These are phyloP conservation scores for Ogataea henricii DNA, from an alignment of 805 yeast species.

Conservation along the genomic window DNA sequence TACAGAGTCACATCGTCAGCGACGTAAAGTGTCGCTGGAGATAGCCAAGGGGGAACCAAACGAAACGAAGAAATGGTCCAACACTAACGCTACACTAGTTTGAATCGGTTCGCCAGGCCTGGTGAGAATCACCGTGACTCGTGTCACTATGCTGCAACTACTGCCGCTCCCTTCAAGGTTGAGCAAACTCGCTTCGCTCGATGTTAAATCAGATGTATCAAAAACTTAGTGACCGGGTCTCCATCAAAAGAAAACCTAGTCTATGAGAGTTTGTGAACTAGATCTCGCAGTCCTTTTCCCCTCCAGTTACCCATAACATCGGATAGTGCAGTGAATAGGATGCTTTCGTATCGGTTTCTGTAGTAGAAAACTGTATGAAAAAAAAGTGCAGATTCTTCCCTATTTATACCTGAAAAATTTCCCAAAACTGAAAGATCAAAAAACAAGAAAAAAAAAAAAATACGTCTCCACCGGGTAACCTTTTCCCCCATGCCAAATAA, in stretches of 20 bases:
- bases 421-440: too few relatives aligned
- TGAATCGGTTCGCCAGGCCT: too few relatives aligned
- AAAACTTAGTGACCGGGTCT: slow-evolving; percentile 43
- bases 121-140: too few relatives aligned
- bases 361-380: slow-evolving; percentile 21
- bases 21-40: too few relatives aligned
- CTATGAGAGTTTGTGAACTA: slow-evolving; percentile 40
- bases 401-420: slow-evolving; percentile 6
- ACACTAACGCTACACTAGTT: too few relatives aligned
- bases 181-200: background rate
- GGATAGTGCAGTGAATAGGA: slow-evolving; percentile 47
- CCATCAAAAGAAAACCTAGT: slow-evolving; percentile 33
- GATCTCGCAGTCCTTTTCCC: slow-evolving; percentile 45
- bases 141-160: too few relatives aligned
- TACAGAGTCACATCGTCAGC: too few relatives aligned
- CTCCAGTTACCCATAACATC: slow-evolving; percentile 42
- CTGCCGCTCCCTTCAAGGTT: too few relatives aligned
- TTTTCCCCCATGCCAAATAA: background rate
- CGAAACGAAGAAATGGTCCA: too few relatives aligned
- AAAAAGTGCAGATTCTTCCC: background rate
- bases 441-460: background rate
- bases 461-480: background rate
- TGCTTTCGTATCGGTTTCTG: slow-evolving; percentile 41
- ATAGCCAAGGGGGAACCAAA: too few relatives aligned
- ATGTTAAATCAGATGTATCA: slow-evolving; percentile 23